Evolutionary conservation across 306 rosid species (phyloP).

Genomic region (Astragalus membranaceus): DNA sequence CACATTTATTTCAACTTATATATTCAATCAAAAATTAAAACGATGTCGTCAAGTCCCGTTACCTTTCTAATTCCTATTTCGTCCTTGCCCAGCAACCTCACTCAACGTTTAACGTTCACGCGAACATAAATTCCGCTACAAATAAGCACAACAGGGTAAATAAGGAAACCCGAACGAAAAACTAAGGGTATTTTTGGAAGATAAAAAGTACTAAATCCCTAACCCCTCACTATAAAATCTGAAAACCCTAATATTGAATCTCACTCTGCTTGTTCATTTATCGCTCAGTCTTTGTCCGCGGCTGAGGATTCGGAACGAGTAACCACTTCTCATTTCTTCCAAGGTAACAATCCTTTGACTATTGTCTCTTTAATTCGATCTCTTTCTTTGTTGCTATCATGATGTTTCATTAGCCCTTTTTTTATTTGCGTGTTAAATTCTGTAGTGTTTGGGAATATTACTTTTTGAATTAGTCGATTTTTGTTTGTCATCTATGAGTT

Average conservation of each 20-base stretch:
- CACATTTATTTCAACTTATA: too few species aligned
- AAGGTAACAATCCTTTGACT: not conserved
- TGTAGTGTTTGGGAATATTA: too few species aligned
- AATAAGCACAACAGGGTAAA: not conserved
- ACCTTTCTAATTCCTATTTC: too few species aligned
- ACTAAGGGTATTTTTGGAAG: not conserved
- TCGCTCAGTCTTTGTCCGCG: conserved; percentile 1
- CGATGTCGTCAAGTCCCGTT: too few species aligned
- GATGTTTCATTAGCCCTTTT: not conserved
- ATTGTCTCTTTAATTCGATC: not conserved
- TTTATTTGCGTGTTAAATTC: too few species aligned
- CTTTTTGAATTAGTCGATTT: too few species aligned
- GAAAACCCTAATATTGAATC: not conserved
- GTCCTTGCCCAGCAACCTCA: too few species aligned
- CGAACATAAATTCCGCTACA: too few species aligned
- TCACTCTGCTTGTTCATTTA: not conserved
- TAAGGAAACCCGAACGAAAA: not conserved
- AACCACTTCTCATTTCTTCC: not conserved
- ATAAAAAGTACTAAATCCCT: not conserved
- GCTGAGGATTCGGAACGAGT: conserved; percentile 22
- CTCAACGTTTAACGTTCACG: too few species aligned
- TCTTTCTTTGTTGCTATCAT: not conserved
- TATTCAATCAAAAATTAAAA: too few species aligned
- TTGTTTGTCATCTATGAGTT: too few species aligned
- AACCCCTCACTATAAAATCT: not conserved